Evolutionary conservation across 2,329 filamentous ascomycete species (phyloP).

Genomic region (Phialophora tarda): DNA sequence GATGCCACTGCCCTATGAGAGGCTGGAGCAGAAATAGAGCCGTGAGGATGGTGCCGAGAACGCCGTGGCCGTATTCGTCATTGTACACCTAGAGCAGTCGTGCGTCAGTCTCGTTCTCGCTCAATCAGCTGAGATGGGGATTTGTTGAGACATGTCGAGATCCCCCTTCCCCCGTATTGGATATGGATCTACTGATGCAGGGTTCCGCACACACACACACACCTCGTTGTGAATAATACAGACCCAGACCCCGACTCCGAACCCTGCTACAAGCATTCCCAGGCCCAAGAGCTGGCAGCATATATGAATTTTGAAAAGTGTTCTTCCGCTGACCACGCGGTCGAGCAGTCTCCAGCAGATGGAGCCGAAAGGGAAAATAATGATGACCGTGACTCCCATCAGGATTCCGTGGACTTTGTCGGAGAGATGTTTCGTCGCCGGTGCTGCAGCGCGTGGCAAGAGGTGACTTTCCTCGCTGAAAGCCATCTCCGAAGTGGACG

Average conservation of each 20-base stretch:
- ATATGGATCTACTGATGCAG: not conserved
- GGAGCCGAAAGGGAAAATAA: not conserved
- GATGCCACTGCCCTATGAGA: not conserved
- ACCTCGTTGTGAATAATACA: not conserved
- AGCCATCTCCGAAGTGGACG: not conserved
- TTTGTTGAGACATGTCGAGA: not conserved
- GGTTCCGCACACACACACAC: not conserved
- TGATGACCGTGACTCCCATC: not conserved
- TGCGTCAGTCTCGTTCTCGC: not conserved
- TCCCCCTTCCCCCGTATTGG: not conserved
- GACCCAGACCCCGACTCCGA: not conserved
- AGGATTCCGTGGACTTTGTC: not conserved
- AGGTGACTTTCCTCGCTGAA: not conserved
- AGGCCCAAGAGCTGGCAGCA: not conserved
- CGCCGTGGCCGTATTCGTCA: not conserved
- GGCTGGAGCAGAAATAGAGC: not conserved
- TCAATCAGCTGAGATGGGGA: not conserved
- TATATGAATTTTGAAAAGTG: not conserved
- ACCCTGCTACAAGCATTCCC: not conserved
- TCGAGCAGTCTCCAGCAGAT: not conserved
- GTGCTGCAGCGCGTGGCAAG: not conserved
- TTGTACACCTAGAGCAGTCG: not conserved
- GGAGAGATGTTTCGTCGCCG: not conserved
- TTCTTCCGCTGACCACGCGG: not conserved
- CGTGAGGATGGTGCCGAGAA: not conserved